Percentiles rank a stretch among this genome's conserved stretches.
phyloP scores from a whole-genome alignment of 2,329 filamentous ascomycete genomes.

The Monosporascus sp. region DNA sequence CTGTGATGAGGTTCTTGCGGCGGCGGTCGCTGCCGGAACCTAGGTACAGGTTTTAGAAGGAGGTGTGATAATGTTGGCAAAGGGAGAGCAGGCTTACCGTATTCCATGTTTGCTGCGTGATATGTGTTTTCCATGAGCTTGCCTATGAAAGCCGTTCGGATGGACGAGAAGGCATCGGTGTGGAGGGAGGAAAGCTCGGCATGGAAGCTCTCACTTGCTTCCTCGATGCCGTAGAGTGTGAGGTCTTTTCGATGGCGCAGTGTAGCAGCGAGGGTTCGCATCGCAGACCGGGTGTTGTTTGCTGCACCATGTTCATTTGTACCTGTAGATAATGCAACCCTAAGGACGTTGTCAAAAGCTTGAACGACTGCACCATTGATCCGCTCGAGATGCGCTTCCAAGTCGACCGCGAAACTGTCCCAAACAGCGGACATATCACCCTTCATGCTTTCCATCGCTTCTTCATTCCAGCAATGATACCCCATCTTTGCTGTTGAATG shows the following conservation, averaged over 20 bases:
- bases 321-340: constrained; percentile 18
- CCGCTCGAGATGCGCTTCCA: constrained; percentile 12
- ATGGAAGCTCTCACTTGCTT: constrained; percentile 15
- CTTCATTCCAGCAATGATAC: constrained; percentile 39
- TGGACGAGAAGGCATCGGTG: constrained; percentile 29
- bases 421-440: constrained; percentile 29
- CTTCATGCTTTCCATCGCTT: constrained; percentile 34
- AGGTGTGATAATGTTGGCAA: too few species aligned
- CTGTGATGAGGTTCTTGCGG: constrained; percentile 30
- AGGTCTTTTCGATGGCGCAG: too few species aligned
- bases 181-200: constrained; percentile 23
- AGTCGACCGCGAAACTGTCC: constrained; percentile 9
- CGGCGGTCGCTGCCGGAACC: constrained; percentile 28
- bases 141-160: constrained; percentile 34
- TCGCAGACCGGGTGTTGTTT: neutral
- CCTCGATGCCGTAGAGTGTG: neutral
- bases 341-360: constrained; percentile 1
- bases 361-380: constrained; percentile 1
- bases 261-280: too few species aligned
- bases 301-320: constrained; percentile 10
- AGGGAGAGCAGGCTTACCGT: constrained; percentile 21
- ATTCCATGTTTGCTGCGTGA: constrained; percentile 22
- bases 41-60: constrained; percentile 6
- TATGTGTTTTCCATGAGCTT: constrained; percentile 33
- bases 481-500: constrained; percentile 24